Base-by-base conservation (phyloP, 2,329 filamentous ascomycete genomes). In the Metarhizium anisopliae region DNA sequence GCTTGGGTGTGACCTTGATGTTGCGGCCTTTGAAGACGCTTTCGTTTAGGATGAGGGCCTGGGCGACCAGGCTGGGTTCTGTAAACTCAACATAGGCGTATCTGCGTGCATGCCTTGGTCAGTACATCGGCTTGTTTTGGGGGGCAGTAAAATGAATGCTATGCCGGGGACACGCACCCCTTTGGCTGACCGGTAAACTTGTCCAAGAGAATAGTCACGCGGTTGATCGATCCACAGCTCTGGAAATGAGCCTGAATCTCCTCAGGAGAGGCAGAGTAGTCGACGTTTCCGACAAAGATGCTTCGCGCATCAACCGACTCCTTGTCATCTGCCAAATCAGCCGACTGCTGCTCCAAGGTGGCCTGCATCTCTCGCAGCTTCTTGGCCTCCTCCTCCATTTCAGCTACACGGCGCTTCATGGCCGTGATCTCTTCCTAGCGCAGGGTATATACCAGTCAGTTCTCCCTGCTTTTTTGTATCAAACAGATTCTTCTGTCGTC, bases 141-240 rank as follows among this genome's bases (percentile, higher is more conserved):
- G 40, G 40, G 25, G 4, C 25, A 25, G 25, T 25, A 25, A 18
- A 14, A 14, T 7, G 6, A 16, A 20, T 18, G 42, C n/a, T 20
- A 42, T 43, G 14, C 11, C 10, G 18, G 11, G 3, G 13, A 20
- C 16, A 52, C 13, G 50, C 78, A 96, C 92, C 94, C 94, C 79
- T 99, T 99, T n/a, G 94, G 94, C 78, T 97, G 92, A 61, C 94
- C 94, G 11, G 92, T 96, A 69, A 96, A 97, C 77, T 99, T 99
- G 77, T 99, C 94, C 64, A 99, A 77, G 63, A 99, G 77, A 63
- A 99, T 99, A 1, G 94, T 99, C 58, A 99, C 94, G 59, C 94
- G 87, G 74, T 99, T 99, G 78, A 99, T 99, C 63, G 89, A 90
- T 58, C 94, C 94, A 66, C 91, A 95, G 77, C 86, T 95, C 78